These are phyloP conservation scores for Leccinum fuscescens DNA, from an alignment of 1,284 basidiomycete species.

Conservation along the genomic window DNA sequence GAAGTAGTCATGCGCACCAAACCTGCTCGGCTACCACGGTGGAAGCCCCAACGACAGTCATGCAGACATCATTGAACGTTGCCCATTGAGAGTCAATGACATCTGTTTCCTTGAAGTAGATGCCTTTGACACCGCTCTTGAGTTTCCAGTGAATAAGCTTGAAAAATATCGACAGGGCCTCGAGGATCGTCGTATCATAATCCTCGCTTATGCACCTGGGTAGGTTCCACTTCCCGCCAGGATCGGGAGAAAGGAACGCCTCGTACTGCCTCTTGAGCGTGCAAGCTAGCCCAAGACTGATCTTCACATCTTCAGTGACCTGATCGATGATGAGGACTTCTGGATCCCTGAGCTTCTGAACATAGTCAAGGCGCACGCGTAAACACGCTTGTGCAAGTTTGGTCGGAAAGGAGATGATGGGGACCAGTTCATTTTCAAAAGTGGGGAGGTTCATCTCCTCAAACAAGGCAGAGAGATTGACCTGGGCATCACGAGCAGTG, in stretches of 20 bases:
- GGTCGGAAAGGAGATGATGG: constrained; percentile 93
- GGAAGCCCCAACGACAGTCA: constrained; percentile 88
- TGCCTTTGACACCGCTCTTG: constrained; percentile 87
- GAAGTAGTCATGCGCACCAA: constrained; percentile 55
- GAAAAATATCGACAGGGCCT: constrained; percentile 91
- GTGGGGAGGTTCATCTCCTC: constrained; percentile 87
- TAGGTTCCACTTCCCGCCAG: constrained; percentile 84
- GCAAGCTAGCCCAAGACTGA: constrained; percentile 91
- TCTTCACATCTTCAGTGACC: constrained; percentile 90
- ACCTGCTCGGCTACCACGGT: constrained; percentile 92
- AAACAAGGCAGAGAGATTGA: constrained; percentile 74
- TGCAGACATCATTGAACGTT: constrained; percentile 91
- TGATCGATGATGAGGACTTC: constrained; percentile 93
- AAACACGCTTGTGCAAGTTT: constrained; percentile 91
- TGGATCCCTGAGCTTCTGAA: constrained; percentile 86
- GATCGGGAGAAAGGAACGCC: constrained; percentile 83
- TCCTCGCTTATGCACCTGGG: constrained; percentile 85
- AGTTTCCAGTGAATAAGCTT: constrained; percentile 93
- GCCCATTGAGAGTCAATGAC: constrained; percentile 96
- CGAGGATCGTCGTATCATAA: constrained; percentile 88
- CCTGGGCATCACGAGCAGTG: constrained; percentile 85
- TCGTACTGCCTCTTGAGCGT: constrained; percentile 94
- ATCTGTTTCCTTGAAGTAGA: constrained; percentile 98
- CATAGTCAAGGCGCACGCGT: constrained; percentile 87
- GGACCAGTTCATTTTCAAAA: constrained; percentile 90